A percentile compares a stretch with the other conserved stretches of the same genome.
Conservation (phyloP, 768 basidiomycete species). For the Mycena capillaripes region DNA sequence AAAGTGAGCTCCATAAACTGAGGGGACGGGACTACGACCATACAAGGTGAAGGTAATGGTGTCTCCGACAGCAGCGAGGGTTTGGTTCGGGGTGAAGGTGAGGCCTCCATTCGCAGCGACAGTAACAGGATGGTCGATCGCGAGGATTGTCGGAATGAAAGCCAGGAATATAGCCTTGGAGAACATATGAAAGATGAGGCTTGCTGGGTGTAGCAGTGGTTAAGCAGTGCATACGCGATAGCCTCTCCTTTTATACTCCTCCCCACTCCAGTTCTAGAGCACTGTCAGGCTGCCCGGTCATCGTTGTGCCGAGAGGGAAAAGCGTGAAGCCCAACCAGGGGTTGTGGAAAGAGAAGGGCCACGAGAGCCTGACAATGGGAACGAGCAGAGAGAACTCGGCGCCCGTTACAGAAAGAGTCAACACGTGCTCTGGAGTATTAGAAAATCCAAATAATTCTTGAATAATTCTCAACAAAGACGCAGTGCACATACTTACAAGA, state of each 20-base stretch:
- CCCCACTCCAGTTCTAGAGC: not conserved
- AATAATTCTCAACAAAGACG: no score
- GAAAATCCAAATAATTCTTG: no score
- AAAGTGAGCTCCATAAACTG: not conserved
- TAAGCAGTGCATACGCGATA: no score
- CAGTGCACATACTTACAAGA: no score
- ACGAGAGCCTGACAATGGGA: no score
- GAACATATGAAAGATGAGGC: constrained; percentile 1
- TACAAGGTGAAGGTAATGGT: constrained; percentile 37
- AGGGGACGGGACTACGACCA: not conserved
- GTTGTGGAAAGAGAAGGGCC: no score
- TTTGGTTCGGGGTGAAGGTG: constrained; percentile 26
- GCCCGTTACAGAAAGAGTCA: no score
- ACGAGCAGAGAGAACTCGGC: no score
- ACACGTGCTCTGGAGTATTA: no score
- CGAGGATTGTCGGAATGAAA: constrained; percentile 29
- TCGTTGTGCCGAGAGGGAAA: no score
- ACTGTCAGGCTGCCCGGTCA: no score
- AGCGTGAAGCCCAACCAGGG: no score
- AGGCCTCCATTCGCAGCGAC: constrained; percentile 25
- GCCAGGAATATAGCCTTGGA: constrained; percentile 12
- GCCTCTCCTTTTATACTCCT: not conserved
- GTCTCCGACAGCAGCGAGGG: constrained; percentile 27
- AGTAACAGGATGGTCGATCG: constrained; percentile 18
- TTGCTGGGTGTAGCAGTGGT: not conserved